Percentiles rank a stretch among this genome's conserved stretches.
phyloP scores from a whole-genome alignment of 1,139 yeast genomes.

The Blastobotrys niveus region DNA sequence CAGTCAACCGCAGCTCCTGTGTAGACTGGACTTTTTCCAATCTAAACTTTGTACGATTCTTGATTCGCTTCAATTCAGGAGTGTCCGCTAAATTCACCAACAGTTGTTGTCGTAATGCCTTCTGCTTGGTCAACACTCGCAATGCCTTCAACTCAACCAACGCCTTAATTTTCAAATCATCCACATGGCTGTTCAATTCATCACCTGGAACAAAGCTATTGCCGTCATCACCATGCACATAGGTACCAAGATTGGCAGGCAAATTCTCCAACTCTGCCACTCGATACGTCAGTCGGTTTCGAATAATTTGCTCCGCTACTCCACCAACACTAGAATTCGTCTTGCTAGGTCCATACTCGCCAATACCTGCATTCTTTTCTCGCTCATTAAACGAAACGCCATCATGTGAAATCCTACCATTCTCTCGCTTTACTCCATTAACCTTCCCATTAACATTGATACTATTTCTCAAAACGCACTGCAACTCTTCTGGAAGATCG shows the following conservation, averaged over 20 bases:
- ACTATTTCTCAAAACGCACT: slow-evolving; percentile 28
- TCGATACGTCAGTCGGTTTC: slow-evolving; percentile 54
- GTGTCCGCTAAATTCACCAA: slow-evolving; percentile 54
- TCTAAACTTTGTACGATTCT: slow-evolving; percentile 31
- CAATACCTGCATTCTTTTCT: not conserved
- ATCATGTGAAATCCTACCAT: not conserved
- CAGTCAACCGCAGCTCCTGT: slow-evolving; percentile 58
- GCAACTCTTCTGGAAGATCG: slow-evolving; percentile 55
- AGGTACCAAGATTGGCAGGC: slow-evolving; percentile 72
- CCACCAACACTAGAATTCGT: slow-evolving; percentile 23
- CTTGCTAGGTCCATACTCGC: not conserved
- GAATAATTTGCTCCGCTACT: slow-evolving; percentile 34
- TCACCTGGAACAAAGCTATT: slow-evolving; percentile 35
- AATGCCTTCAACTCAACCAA: slow-evolving; percentile 79
- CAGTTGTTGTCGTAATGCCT: slow-evolving; percentile 70
- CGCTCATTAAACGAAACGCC: slow-evolving; percentile 3
- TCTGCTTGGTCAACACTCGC: slow-evolving; percentile 76
- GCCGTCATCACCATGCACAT: slow-evolving; percentile 39
- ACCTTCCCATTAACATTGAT: not conserved
- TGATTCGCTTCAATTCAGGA: slow-evolving; percentile 24
- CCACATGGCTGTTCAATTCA: slow-evolving; percentile 41
- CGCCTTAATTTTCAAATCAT: slow-evolving; percentile 50
- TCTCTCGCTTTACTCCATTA: too few relatives aligned
- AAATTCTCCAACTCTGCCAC: slow-evolving; percentile 67
- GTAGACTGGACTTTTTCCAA: slow-evolving; percentile 58